Evolutionary conservation across 371 early-diverging fungal genomes (phyloP), one percentile per base, ranked within the genome.

Genomic region (Sporodiniella umbellata): DNA sequence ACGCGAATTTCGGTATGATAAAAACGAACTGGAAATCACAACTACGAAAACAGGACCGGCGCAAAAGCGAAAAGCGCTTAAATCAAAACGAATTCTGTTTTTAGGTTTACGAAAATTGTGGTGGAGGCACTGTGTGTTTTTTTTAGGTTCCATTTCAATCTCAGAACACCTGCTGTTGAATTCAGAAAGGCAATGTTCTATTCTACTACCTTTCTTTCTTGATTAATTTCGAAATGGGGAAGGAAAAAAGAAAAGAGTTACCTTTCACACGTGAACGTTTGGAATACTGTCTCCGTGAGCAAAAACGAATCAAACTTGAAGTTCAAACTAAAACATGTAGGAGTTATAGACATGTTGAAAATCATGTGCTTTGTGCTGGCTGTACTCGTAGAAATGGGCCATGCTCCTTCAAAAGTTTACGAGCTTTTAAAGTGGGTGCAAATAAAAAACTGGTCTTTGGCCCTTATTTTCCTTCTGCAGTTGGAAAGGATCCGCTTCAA

Each of bases 381-480:
- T 40, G 40, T 22, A 40, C 40, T 5, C 17, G 21, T 12, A 5
- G 12, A 8, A 10, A 5, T 21, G 40, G 21, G 4, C 10, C 18
- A 21, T 40, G 40, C 21, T 40, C 19, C 12, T 40, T 40, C 21
- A 21, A 21, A 21, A 10, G 21, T 12, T 12, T 40, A 2, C 40
- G 40, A 4, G 40, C 40, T 8, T 40, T 40, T 12, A 17, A 40
- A 19, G 17, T 40, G 7, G 40, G 21, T 8, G 12, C 4, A 5
- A 22, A 40, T 19, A 40, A 19, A 18, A 19, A 10, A 18, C 15
- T 40, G 17, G 21, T 15, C 15, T 40, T 21, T 19, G 40, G 40
- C 12, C 40, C 40, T 8, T 40, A 40, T 15, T 40, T 40, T 40
- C 40, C 40, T 40, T 40, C 40, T 40, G 40, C 40, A 8, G 21